Percentiles rank a stretch among this genome's conserved stretches.
Evolutionary conservation across 768 basidiomycete genomes (phyloP).

Genomic region (Lactarius trivialis): DNA sequence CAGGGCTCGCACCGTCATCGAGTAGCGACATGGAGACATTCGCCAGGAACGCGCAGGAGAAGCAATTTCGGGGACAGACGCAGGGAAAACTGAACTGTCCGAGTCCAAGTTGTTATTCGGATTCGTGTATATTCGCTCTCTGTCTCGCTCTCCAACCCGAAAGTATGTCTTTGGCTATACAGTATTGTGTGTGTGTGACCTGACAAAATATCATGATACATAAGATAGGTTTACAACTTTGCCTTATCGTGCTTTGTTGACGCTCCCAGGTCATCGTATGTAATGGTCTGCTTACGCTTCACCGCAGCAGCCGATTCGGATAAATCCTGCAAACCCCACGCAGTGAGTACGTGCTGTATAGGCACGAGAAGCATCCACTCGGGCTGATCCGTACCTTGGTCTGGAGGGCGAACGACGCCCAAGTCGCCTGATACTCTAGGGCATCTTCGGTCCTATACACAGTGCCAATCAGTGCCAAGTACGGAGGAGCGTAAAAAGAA

Average conservation of each 20-base stretch:
- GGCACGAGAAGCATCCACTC: too few relatives aligned
- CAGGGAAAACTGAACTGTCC: too few relatives aligned
- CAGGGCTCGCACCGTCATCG: neutral
- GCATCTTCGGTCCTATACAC: conserved; percentile 37
- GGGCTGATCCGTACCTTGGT: conserved; percentile 33
- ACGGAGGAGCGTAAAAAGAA: neutral
- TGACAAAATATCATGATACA: neutral
- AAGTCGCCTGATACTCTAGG: conserved; percentile 49
- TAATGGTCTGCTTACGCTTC: neutral
- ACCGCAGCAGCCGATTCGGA: neutral
- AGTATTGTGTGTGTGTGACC: too few relatives aligned
- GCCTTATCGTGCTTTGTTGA: neutral
- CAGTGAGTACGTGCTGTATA: neutral
- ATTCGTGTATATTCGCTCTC: too few relatives aligned
- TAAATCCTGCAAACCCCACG: neutral
- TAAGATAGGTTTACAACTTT: neutral
- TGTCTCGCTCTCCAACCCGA: neutral
- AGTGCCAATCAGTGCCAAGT: neutral
- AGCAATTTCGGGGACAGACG: neutral
- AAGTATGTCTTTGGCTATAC: neutral
- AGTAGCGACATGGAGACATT: too few relatives aligned
- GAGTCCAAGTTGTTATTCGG: too few relatives aligned
- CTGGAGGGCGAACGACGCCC: conserved; percentile 43
- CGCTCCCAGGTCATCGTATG: neutral
- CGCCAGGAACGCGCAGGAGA: neutral